Conservation (phyloP, 163 green algal genomes). For the Smithsoniella earleae region DNA sequence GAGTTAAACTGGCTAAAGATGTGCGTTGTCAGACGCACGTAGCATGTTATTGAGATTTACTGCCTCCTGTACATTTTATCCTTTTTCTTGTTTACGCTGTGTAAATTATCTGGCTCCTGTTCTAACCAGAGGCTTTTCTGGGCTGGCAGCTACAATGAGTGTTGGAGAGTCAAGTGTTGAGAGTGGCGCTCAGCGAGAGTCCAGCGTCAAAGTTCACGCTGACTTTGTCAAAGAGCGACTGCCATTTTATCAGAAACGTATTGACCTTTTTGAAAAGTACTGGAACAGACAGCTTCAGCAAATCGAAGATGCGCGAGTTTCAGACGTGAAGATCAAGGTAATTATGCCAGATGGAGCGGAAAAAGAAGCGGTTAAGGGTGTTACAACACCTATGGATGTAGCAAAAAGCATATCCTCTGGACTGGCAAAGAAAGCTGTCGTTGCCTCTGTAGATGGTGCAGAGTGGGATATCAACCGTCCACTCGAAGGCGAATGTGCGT, state of each 20-base stretch:
- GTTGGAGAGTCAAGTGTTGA: no score
- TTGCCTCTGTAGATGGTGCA: slow-evolving; percentile 71
- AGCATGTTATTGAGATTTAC: no score
- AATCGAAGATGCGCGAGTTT: slow-evolving; percentile 55
- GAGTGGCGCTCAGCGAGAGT: no score
- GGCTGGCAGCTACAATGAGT: no score
- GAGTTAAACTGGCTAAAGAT: no score
- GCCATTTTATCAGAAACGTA: slow-evolving; percentile 75
- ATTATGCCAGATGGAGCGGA: slow-evolving; percentile 66
- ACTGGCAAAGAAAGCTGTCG: slow-evolving; percentile 84
- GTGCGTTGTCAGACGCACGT: no score
- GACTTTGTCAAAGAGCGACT: slow-evolving; percentile 44
- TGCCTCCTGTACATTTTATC: no score
- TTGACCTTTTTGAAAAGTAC: slow-evolving; percentile 83
- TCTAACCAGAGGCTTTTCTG: no score
- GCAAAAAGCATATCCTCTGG: slow-evolving; percentile 73
- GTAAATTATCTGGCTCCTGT: no score
- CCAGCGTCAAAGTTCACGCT: slow-evolving; percentile 29
- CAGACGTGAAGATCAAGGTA: slow-evolving; percentile 61
- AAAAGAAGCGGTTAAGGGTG: slow-evolving; percentile 55
- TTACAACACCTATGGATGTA: slow-evolving; percentile 89
- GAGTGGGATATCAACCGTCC: slow-evolving; percentile 85
- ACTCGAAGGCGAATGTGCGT: slow-evolving; percentile 73
- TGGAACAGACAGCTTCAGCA: slow-evolving; percentile 44
- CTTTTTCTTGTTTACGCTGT: no score